These are phyloP conservation scores for Annona squamosa DNA, from an alignment of 164 flowering plant genomes.

Conservation along the genomic window DNA sequence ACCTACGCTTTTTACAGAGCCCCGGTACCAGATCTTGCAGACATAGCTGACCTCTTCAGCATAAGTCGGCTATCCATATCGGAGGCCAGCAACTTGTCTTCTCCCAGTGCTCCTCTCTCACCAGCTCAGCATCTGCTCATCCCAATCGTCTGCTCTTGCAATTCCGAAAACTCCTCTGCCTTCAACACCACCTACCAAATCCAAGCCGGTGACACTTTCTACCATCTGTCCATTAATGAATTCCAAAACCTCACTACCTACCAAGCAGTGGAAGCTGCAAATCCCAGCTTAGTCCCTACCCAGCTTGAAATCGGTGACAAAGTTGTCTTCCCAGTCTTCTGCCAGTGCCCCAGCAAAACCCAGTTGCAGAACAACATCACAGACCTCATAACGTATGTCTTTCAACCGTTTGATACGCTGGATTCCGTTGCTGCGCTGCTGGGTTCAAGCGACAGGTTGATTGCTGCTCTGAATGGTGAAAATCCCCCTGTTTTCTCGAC, in stretches of 20 bases:
- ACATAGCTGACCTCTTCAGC: conserved; percentile 68
- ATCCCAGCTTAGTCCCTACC: conserved; percentile 52
- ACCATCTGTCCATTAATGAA: conserved; percentile 32
- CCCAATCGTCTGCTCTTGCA: conserved; percentile 70
- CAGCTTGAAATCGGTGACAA: conserved; percentile 37
- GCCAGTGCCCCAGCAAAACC: conserved; percentile 62
- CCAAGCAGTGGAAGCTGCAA: conserved; percentile 57
- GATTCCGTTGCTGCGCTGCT: conserved; percentile 41
- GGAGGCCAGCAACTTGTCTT: conserved; percentile 60
- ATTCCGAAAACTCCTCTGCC: conserved; percentile 40
- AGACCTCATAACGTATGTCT: conserved; percentile 55
- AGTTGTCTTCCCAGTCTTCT: conserved; percentile 59
- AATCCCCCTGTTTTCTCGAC: conserved; percentile 29
- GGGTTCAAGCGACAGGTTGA: conserved; percentile 25
- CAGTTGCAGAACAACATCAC: conserved; percentile 27
- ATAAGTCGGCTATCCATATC: conserved; percentile 61
- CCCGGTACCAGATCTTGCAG: conserved; percentile 49
- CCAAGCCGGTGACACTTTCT: conserved; percentile 50
- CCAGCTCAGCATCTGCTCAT: conserved; percentile 57
- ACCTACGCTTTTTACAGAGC: conserved; percentile 62
- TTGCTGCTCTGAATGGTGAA: conserved; percentile 42
- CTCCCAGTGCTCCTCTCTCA: conserved; percentile 39
- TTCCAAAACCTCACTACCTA: conserved; percentile 70
- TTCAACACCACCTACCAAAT: conserved; percentile 43
- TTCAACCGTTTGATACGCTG: conserved; percentile 56